Evolutionary conservation across 345 rosid species (phyloP), one percentile per base, ranked within the genome.

Genomic region (Eucalyptus decipiens): DNA sequence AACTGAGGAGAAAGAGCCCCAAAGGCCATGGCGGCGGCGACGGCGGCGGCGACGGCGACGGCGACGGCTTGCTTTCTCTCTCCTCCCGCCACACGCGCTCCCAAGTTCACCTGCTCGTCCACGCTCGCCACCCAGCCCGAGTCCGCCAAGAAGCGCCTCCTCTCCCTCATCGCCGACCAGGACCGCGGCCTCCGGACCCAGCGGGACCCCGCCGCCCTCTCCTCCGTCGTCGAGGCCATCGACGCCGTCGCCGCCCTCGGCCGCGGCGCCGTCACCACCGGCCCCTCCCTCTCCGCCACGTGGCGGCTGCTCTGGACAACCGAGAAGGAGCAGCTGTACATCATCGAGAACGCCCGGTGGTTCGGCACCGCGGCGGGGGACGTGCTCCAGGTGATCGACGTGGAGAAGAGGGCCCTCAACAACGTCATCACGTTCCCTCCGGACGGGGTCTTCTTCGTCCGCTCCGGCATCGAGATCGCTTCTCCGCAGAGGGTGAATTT

Each of bases 351-450:
- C 88, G 97, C 99, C 23, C 92, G 94, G 40, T 51, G 96, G 91
- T 94, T 97, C 48, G 96, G 99, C 21, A 96, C 97, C 2, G 90
- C 89, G 88, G 92, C 97, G 24, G 99, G 99, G 30, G 99, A 95
- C 86, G 96, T 97, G 62, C 92, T 97, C 91, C 99, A 97, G 95
- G 99, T 96, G 88, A 96, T 97, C 89, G 97, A 97, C 88, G 98
- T 96, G 8, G 92, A 93, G 88, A 92, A 90, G 54, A 87, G n/a
- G 89, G 87, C 60, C 65, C 97, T 97, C 43, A 96, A 94, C 81
- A 97, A 96, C 88, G 99, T 95, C 6, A 97, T 97, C 89, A 96
- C 98, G 18, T 96, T 97, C 94, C 99, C 99, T 1, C 99, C 98
- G 6, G 92, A 96, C 43, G 99, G 99, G 1, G 98, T 94, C 32